These are phyloP conservation scores for Agrocybe praecox DNA, from an alignment of 768 basidiomycete genomes.

Conservation along the genomic window DNA sequence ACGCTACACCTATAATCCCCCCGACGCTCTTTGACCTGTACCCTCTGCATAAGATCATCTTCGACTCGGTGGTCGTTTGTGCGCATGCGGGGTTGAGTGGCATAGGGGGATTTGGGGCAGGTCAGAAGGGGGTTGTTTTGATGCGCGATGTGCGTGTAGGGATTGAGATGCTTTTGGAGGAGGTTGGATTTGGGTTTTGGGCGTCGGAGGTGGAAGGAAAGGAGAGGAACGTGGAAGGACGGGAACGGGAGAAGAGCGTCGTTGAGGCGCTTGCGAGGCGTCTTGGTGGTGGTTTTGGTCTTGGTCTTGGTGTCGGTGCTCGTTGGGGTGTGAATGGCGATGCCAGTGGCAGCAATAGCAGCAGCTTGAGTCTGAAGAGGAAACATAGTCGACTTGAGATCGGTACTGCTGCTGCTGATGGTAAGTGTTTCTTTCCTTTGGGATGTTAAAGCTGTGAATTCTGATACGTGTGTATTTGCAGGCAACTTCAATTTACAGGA, in stretches of 20 bases:
- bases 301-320: too few relatives aligned
- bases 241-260: slow-evolving; percentile 14
- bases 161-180: slow-evolving; percentile 24
- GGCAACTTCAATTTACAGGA: too few relatives aligned
- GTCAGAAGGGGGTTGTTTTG: neutral
- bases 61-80: slow-evolving; percentile 65
- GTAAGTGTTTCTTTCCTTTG: slow-evolving; percentile 2
- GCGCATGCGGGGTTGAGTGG: slow-evolving; percentile 61
- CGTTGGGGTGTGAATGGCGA: too few relatives aligned
- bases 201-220: too few relatives aligned
- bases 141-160: slow-evolving; percentile 27
- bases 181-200: too few relatives aligned
- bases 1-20: neutral
- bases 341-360: too few relatives aligned
- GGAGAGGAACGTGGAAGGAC: too few relatives aligned
- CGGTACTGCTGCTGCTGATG: neutral
- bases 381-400: slow-evolving; percentile 18
- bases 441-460: too few relatives aligned
- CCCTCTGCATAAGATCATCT: slow-evolving; percentile 60
- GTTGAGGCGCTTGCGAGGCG: slow-evolving; percentile 8
- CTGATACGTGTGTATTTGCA: too few relatives aligned
- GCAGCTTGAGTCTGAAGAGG: slow-evolving; percentile 29
- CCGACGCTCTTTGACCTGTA: slow-evolving; percentile 24
- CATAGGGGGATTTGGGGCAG: slow-evolving; percentile 13
- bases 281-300: too few relatives aligned